Base-by-base conservation (phyloP, 352 stramenopile species). In the Phytophthora constricta region DNA sequence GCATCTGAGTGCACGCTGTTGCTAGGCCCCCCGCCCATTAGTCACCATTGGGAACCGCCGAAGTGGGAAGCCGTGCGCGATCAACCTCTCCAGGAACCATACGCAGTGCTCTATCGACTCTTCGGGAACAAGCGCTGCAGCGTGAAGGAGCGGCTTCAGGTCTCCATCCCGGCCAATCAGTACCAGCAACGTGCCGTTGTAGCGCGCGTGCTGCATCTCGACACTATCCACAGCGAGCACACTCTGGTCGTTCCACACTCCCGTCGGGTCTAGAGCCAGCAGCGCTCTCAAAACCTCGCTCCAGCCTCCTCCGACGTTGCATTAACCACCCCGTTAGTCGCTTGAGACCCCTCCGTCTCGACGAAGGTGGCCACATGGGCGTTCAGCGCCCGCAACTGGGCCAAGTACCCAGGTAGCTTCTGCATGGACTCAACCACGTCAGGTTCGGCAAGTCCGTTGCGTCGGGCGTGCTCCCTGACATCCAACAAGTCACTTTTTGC, bases 401-500 rank as follows among this genome's bases (percentile, higher is more conserved):
- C 45, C 53, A 87, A 45, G 54, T 82, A 84, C n/a, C 65, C 70
- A n/a, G 78, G 78, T 39, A 87, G 51, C 16, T 56, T 62, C 37
- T 82, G 75, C 31, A 75, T 69, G 1, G 69, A 73, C 28, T 62
- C 50, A 2, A 61, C 39, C 33, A 76, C 52, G 20, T 63, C 41
- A 0, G 65, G 52, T 0, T 33, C 25, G 0, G 56, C 41, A 23
- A 61, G 39, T 34, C 53, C 55, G 20, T 62, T 61, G 25, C 51
- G 55, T 52, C 56, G 52, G 17, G 67, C 52, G n/a, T 50, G 49
- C 31, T 84, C 66, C 11, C 83, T 25, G 8, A 65, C 72, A 22
- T 83, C 78, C 17, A 87, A 25, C 42, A 87, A 43, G n/a, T 87
- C 78, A 13, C 62, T 83, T 46, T 87, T 87, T 19, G 73, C 75